These are phyloP conservation scores for Herpetospermum pedunculosum DNA, from an alignment of 306 rosid species.

Conservation along the genomic window DNA sequence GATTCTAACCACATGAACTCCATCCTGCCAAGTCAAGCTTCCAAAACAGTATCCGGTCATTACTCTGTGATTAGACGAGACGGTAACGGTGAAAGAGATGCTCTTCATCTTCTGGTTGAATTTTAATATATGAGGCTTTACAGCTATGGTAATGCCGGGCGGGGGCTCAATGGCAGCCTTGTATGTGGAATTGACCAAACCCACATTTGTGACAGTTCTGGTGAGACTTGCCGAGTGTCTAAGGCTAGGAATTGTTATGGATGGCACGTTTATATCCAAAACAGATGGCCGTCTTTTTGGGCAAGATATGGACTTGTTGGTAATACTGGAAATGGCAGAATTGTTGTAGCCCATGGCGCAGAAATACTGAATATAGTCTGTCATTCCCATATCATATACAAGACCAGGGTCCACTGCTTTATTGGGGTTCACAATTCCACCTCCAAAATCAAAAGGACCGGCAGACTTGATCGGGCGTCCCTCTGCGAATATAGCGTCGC, in stretches of 20 bases:
- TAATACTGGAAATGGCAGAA: background rate
- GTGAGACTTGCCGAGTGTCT: background rate
- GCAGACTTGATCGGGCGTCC: background rate
- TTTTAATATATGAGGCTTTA: background rate
- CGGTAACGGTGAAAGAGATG: background rate
- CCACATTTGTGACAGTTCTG: background rate
- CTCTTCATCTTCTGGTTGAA: background rate
- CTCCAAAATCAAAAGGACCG: background rate
- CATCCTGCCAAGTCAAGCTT: slow-evolving; percentile 4
- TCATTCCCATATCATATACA: background rate
- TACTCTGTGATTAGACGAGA: background rate
- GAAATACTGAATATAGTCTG: background rate
- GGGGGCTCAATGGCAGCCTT: background rate
- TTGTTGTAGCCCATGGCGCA: background rate
- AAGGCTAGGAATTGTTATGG: background rate
- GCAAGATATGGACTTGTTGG: background rate
- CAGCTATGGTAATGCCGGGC: background rate
- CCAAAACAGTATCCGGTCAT: background rate
- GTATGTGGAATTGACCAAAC: background rate
- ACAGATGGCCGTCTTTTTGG: background rate
- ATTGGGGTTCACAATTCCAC: slow-evolving; percentile 1
- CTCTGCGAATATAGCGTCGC: background rate
- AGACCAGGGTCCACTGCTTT: background rate
- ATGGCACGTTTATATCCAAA: background rate
- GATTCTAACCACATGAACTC: background rate